Evolutionary conservation across 495 filamentous ascomycete species (phyloP).

Genomic region (Articulospora tetracladia): DNA sequence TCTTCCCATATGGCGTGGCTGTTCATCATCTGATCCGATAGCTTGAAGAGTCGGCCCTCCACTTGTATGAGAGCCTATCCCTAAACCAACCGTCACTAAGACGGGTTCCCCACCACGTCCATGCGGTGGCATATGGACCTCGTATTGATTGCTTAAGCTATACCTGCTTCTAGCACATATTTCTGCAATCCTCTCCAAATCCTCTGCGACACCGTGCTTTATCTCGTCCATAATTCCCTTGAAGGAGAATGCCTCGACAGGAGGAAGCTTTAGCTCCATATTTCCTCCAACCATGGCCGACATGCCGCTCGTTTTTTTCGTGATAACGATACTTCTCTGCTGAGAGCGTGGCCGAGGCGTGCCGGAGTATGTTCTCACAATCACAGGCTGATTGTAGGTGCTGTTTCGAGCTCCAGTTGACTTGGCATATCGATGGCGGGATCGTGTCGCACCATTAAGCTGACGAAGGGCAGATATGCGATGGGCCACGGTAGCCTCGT

Average conservation of each 20-base stretch:
- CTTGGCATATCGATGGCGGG: constrained; percentile 38
- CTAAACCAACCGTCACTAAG: constrained; percentile 17
- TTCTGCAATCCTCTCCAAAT: constrained; percentile 54
- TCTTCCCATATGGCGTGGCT: constrained; percentile 25
- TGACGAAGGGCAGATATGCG: constrained; percentile 29
- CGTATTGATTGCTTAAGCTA: constrained; percentile 54
- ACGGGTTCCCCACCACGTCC: constrained; percentile 40
- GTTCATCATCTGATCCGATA: constrained; percentile 44
- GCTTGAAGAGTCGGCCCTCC: constrained; percentile 44
- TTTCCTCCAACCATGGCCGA: constrained; percentile 17
- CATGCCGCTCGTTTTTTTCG: constrained; percentile 24
- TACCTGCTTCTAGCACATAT: constrained; percentile 53
- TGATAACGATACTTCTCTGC: constrained; percentile 20
- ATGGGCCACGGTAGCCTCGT: constrained; percentile 25
- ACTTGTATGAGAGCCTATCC: constrained; percentile 8
- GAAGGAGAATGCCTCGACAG: constrained; percentile 55
- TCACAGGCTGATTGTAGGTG: constrained; percentile 52
- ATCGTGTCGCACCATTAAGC: constrained; percentile 24
- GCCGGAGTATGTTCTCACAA: constrained; percentile 52
- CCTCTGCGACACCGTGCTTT: constrained; percentile 28
- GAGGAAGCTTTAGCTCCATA: constrained; percentile 36
- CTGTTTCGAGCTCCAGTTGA: constrained; percentile 43
- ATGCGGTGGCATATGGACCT: constrained; percentile 54
- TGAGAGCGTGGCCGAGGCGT: constrained; percentile 22
- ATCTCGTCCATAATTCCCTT: constrained; percentile 52